Base-by-base conservation (phyloP, 2,329 filamentous ascomycete species). In the Ophiostoma ips region DNA sequence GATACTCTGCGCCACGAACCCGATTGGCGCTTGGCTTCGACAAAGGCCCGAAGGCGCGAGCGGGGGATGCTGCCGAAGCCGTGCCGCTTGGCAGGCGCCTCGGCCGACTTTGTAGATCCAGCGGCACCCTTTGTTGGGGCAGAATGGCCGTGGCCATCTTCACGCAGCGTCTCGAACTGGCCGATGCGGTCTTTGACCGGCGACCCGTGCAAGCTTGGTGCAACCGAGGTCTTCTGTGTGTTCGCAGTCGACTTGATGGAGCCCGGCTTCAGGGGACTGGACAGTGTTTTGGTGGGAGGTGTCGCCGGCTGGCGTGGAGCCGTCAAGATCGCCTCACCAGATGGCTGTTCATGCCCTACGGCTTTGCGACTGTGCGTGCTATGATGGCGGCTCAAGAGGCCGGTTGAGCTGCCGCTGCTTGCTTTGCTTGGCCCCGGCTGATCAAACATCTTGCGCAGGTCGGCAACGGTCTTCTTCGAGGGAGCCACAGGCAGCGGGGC, bases 361-460 rank as follows among this genome's bases (percentile, higher is more conserved):
- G 24, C 24, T 5, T 28, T 4, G 24, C 24, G 24, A 28, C 24
- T 28, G 24, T 28, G 24, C 8, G 24, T 4, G 24, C 24, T 11
- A 35, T 30, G 34, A 38, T 19, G 4, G 41, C 13, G 15, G 41
- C 35, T 2, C 19, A 35, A 8, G 46, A n/a, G n/a, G n/a, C n/a
- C n/a, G n/a, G 35, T 3, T 38, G 18, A 19, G 12, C 37, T 18
- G 43, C 8, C 24, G 24, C 24, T 28, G 24, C 24, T 28, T 28
- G 24, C 24, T 28, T 28, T 28, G 24, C 24, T 28, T 8, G 47
- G n/a, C 7, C 30, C 36, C 2, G 36, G 36, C 9, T 28, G 12
- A 11, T 51, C 50, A 48, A 51, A 51, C 15, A 51, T 16, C 15
- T 28, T 51, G 10, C 50, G 34, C 38, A 51, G 18, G 9, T 48